A percentile compares a stretch with the other conserved stretches of the same genome.
phyloP scores from a whole-genome alignment of 1,284 basidiomycete species.

The Apiotrichum veenhuisii region DNA sequence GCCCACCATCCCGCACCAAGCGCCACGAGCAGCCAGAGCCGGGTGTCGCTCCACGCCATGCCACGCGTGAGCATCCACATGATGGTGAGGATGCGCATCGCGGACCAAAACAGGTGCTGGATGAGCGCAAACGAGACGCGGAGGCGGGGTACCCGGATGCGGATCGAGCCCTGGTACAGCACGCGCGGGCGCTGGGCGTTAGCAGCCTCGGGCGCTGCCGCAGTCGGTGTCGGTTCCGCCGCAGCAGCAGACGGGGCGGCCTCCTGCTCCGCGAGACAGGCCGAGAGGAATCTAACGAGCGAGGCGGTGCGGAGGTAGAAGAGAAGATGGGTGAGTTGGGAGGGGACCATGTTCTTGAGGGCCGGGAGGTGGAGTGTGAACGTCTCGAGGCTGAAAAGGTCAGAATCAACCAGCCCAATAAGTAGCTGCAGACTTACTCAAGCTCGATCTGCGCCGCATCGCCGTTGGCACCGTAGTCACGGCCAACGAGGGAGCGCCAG shows the following conservation, averaged over 20 bases:
- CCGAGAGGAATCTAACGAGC: slow-evolving; percentile 30
- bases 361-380: slow-evolving; percentile 36
- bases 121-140: slow-evolving; percentile 23
- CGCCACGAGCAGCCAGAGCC: slow-evolving; percentile 36
- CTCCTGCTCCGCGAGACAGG: slow-evolving; percentile 8
- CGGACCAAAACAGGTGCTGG: slow-evolving; percentile 32
- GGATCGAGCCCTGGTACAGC: slow-evolving; percentile 4
- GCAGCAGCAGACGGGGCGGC: background rate
- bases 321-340: slow-evolving; percentile 33
- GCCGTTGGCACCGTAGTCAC: slow-evolving; percentile 18
- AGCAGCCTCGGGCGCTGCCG: slow-evolving; percentile 8
- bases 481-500: slow-evolving; percentile 27
- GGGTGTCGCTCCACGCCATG: slow-evolving; percentile 33
- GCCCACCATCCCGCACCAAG: slow-evolving; percentile 34
- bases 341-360: slow-evolving; percentile 23
- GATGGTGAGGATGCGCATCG: slow-evolving; percentile 28
- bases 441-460: slow-evolving; percentile 34
- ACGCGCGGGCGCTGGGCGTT: background rate
- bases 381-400: slow-evolving; percentile 10
- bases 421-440: slow-evolving; percentile 27
- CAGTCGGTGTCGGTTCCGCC: slow-evolving; percentile 2
- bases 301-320: slow-evolving; percentile 37
- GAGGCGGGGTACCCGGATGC: slow-evolving; percentile 11
- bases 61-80: slow-evolving; percentile 41
- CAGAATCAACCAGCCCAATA: slow-evolving; percentile 6